A percentile compares a stretch with the other conserved stretches of the same genome.
phyloP scores from a whole-genome alignment of 2,329 filamentous ascomycete genomes.

The Teratosphaeria zuluensis region DNA sequence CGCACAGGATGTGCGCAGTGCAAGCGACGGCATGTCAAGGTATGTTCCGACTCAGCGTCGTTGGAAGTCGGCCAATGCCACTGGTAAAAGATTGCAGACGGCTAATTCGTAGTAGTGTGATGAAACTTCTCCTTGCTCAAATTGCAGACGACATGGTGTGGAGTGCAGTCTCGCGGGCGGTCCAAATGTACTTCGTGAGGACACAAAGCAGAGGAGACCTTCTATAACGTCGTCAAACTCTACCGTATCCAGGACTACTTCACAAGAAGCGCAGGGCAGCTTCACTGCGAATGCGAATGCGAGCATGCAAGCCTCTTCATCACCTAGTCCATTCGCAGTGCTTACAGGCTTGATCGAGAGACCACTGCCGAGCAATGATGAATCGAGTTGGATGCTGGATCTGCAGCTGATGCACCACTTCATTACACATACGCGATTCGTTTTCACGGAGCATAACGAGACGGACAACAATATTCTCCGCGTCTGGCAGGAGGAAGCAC shows the following conservation, averaged over 20 bases:
- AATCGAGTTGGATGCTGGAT: conserved; percentile 17
- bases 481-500: conserved; percentile 20
- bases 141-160: conserved; percentile 22
- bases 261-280: conserved; percentile 9
- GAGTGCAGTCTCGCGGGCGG: conserved; percentile 23
- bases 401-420: conserved; percentile 25
- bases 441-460: conserved; percentile 16
- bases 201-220: conserved; percentile 14
- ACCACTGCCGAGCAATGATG: conserved; percentile 9
- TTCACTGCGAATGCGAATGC: conserved; percentile 4
- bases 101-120: conserved; percentile 16
- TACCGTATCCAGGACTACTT: conserved; percentile 8
- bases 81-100: background rate
- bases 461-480: conserved; percentile 11
- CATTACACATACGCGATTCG: conserved; percentile 12
- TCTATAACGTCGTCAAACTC: conserved; percentile 13
- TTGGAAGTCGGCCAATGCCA: background rate
- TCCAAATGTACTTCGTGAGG: conserved; percentile 19
- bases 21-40: conserved; percentile 24
- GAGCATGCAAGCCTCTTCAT: conserved; percentile 3
- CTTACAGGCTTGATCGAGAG: conserved; percentile 19
- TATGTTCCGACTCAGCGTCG: conserved; percentile 6
- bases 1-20: conserved; percentile 20
- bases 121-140: conserved; percentile 22
- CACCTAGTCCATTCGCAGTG: conserved; percentile 12